These are phyloP conservation scores for Stentor roeselii DNA, from an alignment of 73 alveolate species.

Conservation along the genomic window DNA sequence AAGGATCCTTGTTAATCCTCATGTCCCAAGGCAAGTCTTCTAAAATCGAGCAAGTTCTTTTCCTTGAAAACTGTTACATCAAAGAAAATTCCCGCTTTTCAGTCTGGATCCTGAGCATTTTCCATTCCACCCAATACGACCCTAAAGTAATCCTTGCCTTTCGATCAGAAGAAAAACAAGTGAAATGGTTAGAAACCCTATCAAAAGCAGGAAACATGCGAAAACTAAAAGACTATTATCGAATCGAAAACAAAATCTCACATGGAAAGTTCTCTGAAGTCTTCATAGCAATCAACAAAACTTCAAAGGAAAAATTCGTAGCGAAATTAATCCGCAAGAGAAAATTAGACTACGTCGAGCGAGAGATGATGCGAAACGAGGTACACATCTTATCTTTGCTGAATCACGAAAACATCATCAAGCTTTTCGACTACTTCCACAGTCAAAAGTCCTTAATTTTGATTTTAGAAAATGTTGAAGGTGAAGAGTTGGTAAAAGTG, in stretches of 20 bases:
- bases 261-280: constrained; percentile 21
- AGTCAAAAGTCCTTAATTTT: neutral
- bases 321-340: constrained; percentile 14
- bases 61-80: constrained; percentile 4
- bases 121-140: constrained; percentile 8
- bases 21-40: neutral
- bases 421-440: neutral
- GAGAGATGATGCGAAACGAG: constrained; percentile 14
- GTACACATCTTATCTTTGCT: neutral
- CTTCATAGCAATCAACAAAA: neutral
- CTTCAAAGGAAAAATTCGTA: neutral
- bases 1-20: neutral
- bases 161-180: neutral
- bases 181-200: neutral
- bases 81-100: neutral
- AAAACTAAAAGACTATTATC: constrained; percentile 21
- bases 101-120: neutral
- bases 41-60: neutral
- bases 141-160: neutral
- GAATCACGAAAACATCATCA: neutral
- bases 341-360: neutral
- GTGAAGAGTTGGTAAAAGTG: constrained; percentile 50
- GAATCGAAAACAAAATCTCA: constrained; percentile 15
- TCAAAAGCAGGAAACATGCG: neutral
- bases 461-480: constrained; percentile 27